These are phyloP conservation scores for Triadica sebifera DNA, from an alignment of 345 rosid genomes.

Conservation along the genomic window DNA sequence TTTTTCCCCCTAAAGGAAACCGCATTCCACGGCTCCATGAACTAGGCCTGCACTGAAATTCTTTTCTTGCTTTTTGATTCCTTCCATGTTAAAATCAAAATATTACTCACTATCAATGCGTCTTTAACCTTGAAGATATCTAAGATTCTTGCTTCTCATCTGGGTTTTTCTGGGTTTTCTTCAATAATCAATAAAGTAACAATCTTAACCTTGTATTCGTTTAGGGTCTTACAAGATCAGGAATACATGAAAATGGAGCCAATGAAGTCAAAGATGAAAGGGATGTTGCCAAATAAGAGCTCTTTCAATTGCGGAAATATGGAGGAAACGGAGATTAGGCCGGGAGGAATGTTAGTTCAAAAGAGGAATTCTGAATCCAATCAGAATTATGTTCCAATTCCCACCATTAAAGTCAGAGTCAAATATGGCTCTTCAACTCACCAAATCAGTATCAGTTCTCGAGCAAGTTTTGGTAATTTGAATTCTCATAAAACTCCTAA, in stretches of 20 bases:
- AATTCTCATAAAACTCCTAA: too few relatives aligned
- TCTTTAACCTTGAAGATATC: slow-evolving; percentile 8
- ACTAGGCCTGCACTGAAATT: slow-evolving; percentile 1
- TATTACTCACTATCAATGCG: not conserved
- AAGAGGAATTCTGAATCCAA: slow-evolving; percentile 20
- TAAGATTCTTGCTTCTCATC: slow-evolving; percentile 10
- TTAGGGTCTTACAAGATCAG: not conserved
- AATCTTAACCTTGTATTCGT: not conserved
- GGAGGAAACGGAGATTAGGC: slow-evolving; percentile 26
- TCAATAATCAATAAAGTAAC: not conserved
- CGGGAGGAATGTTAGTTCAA: slow-evolving; percentile 35
- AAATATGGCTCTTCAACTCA: slow-evolving; percentile 19
- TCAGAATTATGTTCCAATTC: slow-evolving; percentile 16
- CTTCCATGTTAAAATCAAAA: not conserved
- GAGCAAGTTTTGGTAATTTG: slow-evolving; percentile 31
- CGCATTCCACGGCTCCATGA: not conserved
- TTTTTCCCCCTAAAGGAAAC: not conserved
- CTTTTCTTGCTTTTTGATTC: not conserved
- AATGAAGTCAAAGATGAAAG: slow-evolving; percentile 20
- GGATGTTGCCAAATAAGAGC: slow-evolving; percentile 13
- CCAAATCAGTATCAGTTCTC: slow-evolving; percentile 26
- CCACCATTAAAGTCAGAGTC: slow-evolving; percentile 26
- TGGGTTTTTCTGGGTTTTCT: slow-evolving; percentile 22
- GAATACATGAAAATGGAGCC: slow-evolving; percentile 9
- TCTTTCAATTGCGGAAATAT: slow-evolving; percentile 8